These are phyloP conservation scores for Saccharomycopsis guyanensis DNA, from an alignment of 805 yeast genomes.

Conservation along the genomic window DNA sequence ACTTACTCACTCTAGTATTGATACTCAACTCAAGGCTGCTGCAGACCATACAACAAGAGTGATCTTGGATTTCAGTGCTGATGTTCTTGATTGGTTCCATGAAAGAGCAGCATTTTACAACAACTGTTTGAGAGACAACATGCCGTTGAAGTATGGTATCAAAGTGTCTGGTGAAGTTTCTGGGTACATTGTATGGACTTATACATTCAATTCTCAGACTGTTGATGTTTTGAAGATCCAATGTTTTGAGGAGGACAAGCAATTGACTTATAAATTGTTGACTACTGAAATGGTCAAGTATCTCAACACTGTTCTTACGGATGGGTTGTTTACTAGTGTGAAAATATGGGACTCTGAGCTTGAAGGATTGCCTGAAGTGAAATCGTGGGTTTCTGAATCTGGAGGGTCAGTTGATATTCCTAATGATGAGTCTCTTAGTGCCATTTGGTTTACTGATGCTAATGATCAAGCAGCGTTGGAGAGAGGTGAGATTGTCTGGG, in stretches of 20 bases:
- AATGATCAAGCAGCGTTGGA: slow-evolving; percentile 25
- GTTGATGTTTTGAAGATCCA: slow-evolving; percentile 27
- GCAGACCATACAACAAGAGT: slow-evolving; percentile 22
- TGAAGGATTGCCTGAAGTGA: slow-evolving; percentile 23
- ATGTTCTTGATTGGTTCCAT: slow-evolving; percentile 29
- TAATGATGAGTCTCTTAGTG: slow-evolving; percentile 32
- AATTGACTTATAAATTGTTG: slow-evolving; percentile 16
- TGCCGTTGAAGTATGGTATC: slow-evolving; percentile 27
- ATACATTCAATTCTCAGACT: slow-evolving; percentile 32
- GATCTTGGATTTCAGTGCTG: slow-evolving; percentile 32
- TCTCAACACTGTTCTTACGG: slow-evolving; percentile 28
- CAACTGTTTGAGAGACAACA: slow-evolving; percentile 17
- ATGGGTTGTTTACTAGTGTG: slow-evolving; percentile 25
- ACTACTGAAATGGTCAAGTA: slow-evolving; percentile 22
- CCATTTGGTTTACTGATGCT: slow-evolving; percentile 27
- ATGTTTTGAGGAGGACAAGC: slow-evolving; percentile 12
- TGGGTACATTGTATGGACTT: slow-evolving; percentile 36
- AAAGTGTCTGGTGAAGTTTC: slow-evolving; percentile 24
- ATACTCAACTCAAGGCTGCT: background rate
- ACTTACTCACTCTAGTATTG: background rate
- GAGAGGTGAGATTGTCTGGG: slow-evolving; percentile 31
- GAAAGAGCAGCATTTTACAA: slow-evolving; percentile 15
- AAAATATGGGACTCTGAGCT: slow-evolving; percentile 36
- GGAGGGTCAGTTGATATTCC: slow-evolving; percentile 24
- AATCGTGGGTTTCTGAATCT: slow-evolving; percentile 21